A percentile compares a stretch with the other conserved stretches of the same genome.
Evolutionary conservation across 257 asterid genomes (phyloP).

Genomic region (Leonotis leonurus): DNA sequence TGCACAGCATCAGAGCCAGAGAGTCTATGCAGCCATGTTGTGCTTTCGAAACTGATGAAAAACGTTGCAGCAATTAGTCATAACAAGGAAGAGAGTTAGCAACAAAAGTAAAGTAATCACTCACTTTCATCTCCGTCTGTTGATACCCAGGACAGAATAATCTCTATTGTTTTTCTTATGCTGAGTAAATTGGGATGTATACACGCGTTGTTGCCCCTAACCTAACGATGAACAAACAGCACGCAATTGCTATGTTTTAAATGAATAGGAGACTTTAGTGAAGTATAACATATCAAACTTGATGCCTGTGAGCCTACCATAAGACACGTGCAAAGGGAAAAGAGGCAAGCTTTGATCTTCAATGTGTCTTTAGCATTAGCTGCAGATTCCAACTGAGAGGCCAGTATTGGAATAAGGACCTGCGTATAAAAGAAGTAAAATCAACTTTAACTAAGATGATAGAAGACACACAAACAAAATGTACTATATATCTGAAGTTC

Average conservation of each 20-base stretch:
- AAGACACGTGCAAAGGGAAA: constrained; percentile 72
- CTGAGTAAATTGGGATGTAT: constrained; percentile 39
- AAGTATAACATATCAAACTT: constrained; percentile 3
- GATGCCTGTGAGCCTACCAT: constrained; percentile 43
- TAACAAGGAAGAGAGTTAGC: constrained; percentile 14
- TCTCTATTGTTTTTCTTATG: constrained; percentile 44
- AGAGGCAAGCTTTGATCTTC: constrained; percentile 67
- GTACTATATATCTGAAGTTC: background rate
- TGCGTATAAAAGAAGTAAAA: constrained; percentile 30
- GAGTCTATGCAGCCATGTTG: constrained; percentile 97
- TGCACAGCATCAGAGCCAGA: constrained; percentile 72
- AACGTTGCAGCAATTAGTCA: background rate
- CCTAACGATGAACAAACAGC: constrained; percentile 29
- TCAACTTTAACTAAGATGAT: constrained; percentile 2
- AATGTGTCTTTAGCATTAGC: constrained; percentile 38
- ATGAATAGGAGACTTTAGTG: background rate
- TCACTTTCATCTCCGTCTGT: constrained; percentile 56
- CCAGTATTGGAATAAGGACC: constrained; percentile 69
- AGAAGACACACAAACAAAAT: background rate
- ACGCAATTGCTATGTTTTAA: background rate
- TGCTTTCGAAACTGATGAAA: constrained; percentile 63
- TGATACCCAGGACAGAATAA: constrained; percentile 59
- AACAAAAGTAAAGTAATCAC: constrained; percentile 18
- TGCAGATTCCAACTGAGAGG: constrained; percentile 56
- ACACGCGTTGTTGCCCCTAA: constrained; percentile 49